Evolutionary conservation across 257 asterid species (phyloP).

Genomic region (Salvia rosmarinus): DNA sequence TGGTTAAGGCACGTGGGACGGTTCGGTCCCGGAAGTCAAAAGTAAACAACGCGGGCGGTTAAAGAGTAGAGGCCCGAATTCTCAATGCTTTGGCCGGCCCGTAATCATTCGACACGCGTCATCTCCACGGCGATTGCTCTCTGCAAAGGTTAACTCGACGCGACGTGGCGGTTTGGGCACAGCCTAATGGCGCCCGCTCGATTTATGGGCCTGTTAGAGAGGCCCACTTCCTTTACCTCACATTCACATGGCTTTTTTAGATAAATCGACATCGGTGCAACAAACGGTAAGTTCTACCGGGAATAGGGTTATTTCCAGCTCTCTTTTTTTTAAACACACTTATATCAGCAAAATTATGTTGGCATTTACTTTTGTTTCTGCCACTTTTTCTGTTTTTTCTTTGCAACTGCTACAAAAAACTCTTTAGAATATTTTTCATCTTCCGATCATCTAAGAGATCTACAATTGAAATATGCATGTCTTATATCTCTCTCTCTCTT

Average conservation of each 20-base stretch:
- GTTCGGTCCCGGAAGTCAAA: conserved; percentile 33
- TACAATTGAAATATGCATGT: too few species aligned
- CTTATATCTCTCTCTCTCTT: too few species aligned
- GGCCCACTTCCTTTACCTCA: conserved; percentile 15
- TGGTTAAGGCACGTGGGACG: conserved; percentile 72
- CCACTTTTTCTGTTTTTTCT: too few species aligned
- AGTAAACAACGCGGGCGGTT: conserved; percentile 15
- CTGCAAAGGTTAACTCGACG: conserved; percentile 30
- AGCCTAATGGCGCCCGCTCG: neutral
- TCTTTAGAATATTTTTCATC: too few species aligned
- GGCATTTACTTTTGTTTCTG: too few species aligned
- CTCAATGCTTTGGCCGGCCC: conserved; percentile 42
- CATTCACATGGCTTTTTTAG: neutral
- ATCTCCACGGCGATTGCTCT: conserved; percentile 21
- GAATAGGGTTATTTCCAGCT: too few species aligned
- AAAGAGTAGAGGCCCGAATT: neutral
- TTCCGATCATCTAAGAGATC: too few species aligned
- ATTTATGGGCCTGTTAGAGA: neutral
- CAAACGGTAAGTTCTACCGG: too few species aligned
- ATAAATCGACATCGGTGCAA: too few species aligned
- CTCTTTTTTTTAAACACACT: too few species aligned
- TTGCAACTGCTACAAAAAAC: too few species aligned
- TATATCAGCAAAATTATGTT: too few species aligned
- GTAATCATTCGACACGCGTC: conserved; percentile 46
- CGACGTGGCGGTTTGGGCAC: conserved; percentile 34